Base-by-base conservation (phyloP, 768 basidiomycete species). In the Podaxis sp. region DNA sequence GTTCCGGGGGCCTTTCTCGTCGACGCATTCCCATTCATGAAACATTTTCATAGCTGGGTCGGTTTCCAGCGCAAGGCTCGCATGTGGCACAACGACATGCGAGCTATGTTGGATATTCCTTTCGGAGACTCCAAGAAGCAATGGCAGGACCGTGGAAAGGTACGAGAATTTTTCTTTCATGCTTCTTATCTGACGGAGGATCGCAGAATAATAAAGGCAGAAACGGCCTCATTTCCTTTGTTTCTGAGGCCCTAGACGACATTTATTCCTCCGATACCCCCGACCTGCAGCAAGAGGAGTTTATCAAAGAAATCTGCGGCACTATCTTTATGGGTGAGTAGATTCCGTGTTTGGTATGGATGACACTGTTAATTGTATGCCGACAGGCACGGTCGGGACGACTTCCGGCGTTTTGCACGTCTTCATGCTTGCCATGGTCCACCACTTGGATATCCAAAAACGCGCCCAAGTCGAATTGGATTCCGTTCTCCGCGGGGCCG, bases 11-110 rank as follows among this genome's bases (percentile, higher is more conserved):
- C 77, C 2, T 82, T 79, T 68, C 53, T 78, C 0, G 80, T 82
- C 39, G 79, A 80, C 60, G 71, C 76, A 55, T 75, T 80, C 64
- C 79, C 79, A 0, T 64, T 68, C 65, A 70, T 88, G 66, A 74
- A 77, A 42, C 65, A 78, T 19, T 68, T 88, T 28, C 87, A 87
- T 0, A 79, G 80, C 62, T 84, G 85, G 82, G 79, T 79, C 38
- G 76, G 75, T 1, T 88, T 87, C 74, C 77, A 84, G 66, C 68
- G 71, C 24, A 73, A 76, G 11, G 86, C 83, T 2, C 67, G 70
- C 0, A 66, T 71, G 52, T 83, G 80, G 79, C 74, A 73, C 9
- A 70, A 73, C 58, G 76, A 76, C 0, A 72, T 80, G 5, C 67
- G 70, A 3, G 71, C 75, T 4, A 78, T 83, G 72, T 70, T 80